Conservation (phyloP, 2,329 filamentous ascomycete species). For the Zymoseptoria brevis region DNA sequence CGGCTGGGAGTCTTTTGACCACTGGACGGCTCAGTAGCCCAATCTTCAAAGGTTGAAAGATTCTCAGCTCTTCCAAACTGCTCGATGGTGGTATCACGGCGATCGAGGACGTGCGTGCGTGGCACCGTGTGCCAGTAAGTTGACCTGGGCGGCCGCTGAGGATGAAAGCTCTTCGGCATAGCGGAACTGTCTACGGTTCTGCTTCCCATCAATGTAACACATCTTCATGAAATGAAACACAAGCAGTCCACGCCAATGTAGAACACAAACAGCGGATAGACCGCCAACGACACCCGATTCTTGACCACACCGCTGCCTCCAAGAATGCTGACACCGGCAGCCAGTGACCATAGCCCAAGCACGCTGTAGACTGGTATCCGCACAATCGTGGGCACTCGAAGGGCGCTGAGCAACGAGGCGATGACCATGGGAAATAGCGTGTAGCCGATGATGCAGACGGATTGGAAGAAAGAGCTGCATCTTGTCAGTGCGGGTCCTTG, state of each 20-base stretch:
- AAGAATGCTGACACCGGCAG: constrained; percentile 90
- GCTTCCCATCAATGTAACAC: background rate
- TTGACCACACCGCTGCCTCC: constrained; percentile 92
- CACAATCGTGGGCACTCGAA: constrained; percentile 69
- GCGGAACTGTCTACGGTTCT: background rate
- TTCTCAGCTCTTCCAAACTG: background rate
- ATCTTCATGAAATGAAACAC: constrained; percentile 68
- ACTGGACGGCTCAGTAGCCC: background rate
- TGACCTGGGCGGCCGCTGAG: background rate
- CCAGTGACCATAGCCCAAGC: constrained; percentile 84
- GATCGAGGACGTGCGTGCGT: too few relatives aligned
- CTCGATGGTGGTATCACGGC: background rate
- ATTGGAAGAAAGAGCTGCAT: constrained; percentile 87
- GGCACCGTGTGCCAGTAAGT: background rate
- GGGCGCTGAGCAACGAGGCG: constrained; percentile 77
- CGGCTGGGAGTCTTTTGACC: background rate
- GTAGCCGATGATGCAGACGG: constrained; percentile 95
- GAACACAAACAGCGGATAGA: constrained; percentile 92
- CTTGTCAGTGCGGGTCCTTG: constrained; percentile 25
- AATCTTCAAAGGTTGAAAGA: background rate
- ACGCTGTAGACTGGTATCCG: constrained; percentile 86
- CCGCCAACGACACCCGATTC: constrained; percentile 86
- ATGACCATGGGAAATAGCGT: constrained; percentile 95
- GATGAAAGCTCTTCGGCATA: background rate
- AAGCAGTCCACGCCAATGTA: constrained; percentile 88